phyloP scores from a whole-genome alignment of 148 eudicot species.

The Euryodendron excelsum region DNA sequence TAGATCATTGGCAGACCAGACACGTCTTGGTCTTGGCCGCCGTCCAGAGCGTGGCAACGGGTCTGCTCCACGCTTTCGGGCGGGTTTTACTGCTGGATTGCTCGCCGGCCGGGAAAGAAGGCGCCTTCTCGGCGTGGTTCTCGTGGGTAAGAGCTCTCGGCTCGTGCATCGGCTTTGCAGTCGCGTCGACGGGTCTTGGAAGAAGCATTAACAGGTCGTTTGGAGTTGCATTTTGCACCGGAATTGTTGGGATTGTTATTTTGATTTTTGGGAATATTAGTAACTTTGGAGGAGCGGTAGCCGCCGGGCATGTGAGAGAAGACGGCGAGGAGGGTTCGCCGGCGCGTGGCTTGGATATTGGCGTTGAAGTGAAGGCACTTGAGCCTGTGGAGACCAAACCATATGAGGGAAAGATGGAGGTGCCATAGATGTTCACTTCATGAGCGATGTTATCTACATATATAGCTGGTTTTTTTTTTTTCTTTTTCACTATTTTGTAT shows the following conservation, averaged over 20 bases:
- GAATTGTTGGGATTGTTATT: conserved; percentile 24
- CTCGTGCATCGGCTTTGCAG: conserved; percentile 38
- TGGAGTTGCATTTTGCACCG: conserved; percentile 35
- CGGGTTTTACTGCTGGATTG: conserved; percentile 42
- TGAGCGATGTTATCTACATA: neutral
- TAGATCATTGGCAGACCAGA: conserved; percentile 16
- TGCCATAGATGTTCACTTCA: neutral
- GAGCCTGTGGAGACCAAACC: neutral
- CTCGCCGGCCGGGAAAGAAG: conserved; percentile 48
- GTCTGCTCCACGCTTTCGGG: conserved; percentile 37
- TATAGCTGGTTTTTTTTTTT: neutral
- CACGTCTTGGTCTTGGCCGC: conserved; percentile 35
- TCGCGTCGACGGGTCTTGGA: conserved; percentile 26
- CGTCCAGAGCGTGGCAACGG: conserved; percentile 32
- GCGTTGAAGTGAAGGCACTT: neutral
- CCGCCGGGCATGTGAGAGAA: conserved; percentile 38
- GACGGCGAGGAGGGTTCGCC: conserved; percentile 20
- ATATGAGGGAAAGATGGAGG: conserved; percentile 5
- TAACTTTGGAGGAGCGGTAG: conserved; percentile 42
- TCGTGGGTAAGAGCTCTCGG: conserved; percentile 47
- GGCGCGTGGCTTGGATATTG: conserved; percentile 11
- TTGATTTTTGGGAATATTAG: conserved; percentile 45
- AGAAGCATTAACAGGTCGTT: conserved; percentile 23
- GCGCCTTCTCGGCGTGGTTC: conserved; percentile 45
- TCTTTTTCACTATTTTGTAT: no score